Evolutionary conservation across 805 yeast species (phyloP), one percentile per base, ranked within the genome.

Genomic region (Nakazawaea ambrosiae): DNA sequence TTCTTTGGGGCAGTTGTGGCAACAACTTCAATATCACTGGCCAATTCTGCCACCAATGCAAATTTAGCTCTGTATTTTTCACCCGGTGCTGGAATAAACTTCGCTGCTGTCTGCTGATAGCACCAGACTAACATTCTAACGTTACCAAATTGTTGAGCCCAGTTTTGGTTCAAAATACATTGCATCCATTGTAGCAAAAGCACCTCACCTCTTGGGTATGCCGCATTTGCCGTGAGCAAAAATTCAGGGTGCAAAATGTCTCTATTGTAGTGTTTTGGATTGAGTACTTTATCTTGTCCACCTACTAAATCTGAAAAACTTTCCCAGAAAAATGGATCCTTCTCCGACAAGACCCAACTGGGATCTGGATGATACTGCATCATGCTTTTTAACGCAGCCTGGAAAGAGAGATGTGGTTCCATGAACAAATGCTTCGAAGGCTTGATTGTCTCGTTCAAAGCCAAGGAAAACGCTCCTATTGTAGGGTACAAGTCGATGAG

Each of bases 61-160:
- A 81, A 67, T 42, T 87, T 72, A 36, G 78, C 68, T 43, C 96
- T 66, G 37, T 65, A 62, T 10, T 49, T 46, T 24, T 70, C 65
- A 1, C 73, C 73, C 1, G 75, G 65, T 0, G 67, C 68, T 0
- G 90, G 76, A 32, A 82, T 51, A 25, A 85, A 64, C 53, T 84
- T 81, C 41, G 61, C 57, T 4, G 83, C 81, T 4, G 84, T 75
- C 0, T 62, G 36, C 5, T 78, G 74, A 3, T 78, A 75, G 16
- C 80, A 64, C 77, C 89, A 75, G 12, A 82, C 57, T 18, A 89
- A 59, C 78, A 86, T 74, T 44, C 85, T 67, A 2, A 88, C 89
- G 34, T 81, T 69, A 4, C 48, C 84, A 55, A 70, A 82, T 46
- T 66, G 64, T 44, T 78, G 80, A 7, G 85, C 54, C 96, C 95